Evolutionary conservation across 495 filamentous ascomycete genomes (phyloP).

Genomic region (Corynascus novoguineensis): DNA sequence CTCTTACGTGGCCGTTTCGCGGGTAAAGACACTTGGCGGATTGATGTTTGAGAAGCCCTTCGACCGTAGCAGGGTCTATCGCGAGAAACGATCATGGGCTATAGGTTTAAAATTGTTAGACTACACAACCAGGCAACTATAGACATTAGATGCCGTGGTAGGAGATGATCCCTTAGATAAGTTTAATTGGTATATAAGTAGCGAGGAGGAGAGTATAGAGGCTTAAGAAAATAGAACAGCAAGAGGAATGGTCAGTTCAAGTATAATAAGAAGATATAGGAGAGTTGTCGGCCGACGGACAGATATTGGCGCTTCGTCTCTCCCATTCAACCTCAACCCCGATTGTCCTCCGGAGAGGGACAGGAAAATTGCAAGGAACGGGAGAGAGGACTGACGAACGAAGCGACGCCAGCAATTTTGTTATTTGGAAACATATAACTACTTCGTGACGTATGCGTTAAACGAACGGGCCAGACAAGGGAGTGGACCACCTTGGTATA

Average conservation of each 20-base stretch:
- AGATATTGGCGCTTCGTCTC: slow-evolving; percentile 7
- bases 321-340: not conserved
- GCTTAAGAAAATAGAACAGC: not conserved
- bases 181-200: not conserved
- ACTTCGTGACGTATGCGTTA: too few relatives aligned
- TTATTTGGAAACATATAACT: too few relatives aligned
- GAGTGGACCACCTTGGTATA: too few relatives aligned
- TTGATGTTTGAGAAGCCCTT: not conserved
- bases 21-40: not conserved
- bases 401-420: slow-evolving; percentile 7
- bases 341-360: slow-evolving; percentile 8
- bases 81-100: not conserved
- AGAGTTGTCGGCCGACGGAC: slow-evolving; percentile 3
- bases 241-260: not conserved
- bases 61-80: slow-evolving; percentile 2
- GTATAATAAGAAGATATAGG: too few relatives aligned
- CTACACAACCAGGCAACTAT: not conserved
- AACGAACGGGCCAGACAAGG: too few relatives aligned
- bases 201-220: not conserved
- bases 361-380: too few relatives aligned
- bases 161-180: not conserved
- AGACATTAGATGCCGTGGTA: not conserved
- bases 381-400: slow-evolving; percentile 1
- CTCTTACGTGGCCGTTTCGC: slow-evolving; percentile 1
- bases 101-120: not conserved